Base-by-base conservation (phyloP, 331 rosid species). In the Malus hybrid region DNA sequence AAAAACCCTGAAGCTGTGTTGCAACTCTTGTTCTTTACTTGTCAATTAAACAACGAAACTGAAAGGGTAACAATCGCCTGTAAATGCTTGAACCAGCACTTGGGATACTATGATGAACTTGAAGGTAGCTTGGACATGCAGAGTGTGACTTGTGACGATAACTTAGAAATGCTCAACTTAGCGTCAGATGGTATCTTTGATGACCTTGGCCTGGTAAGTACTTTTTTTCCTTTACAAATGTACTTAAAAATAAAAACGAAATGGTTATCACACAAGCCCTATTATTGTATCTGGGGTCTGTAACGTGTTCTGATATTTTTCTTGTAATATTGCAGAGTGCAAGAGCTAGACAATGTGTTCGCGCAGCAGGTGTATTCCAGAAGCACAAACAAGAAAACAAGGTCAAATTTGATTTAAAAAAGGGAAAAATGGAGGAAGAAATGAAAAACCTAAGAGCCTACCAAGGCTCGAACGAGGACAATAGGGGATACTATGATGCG, bases 121-220 rank as follows among this genome's bases (percentile, higher is more conserved):
- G 0, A 8, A 2, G 77, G 16, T 0, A 79, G 86, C 80, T 77
- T 84, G 44, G 77, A 50, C 20, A 69, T 48, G 84, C 82, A 75
- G 74, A 18, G 70, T 63, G 83, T 80, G 6, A 81, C 82, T 44
- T 70, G 10, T 57, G 75, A 84, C 22, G 73, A 83, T 19, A 46
- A 72, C 36, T 78, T 87, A 67, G 88, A 71, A 42, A 32, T 52
- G 4, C 82, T 91, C 26, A 84, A 90, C 5, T 77, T 88, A 29
- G 83, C 63, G 22, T 68, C 80, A 6, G 68, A 80, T 33, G 75
- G 80, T 10, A 44, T 87, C 63, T 83, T 88, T 74, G 79, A 85
- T 70, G 88, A 84, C 66, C 88, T 92, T 67, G 99, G 93, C 71
- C 78, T 94, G 84, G 96, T 94, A 70, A 83, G 80, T 65, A 44